These are phyloP conservation scores for Trypanosoma mega DNA, from an alignment of 208 protist species.

Conservation along the genomic window DNA sequence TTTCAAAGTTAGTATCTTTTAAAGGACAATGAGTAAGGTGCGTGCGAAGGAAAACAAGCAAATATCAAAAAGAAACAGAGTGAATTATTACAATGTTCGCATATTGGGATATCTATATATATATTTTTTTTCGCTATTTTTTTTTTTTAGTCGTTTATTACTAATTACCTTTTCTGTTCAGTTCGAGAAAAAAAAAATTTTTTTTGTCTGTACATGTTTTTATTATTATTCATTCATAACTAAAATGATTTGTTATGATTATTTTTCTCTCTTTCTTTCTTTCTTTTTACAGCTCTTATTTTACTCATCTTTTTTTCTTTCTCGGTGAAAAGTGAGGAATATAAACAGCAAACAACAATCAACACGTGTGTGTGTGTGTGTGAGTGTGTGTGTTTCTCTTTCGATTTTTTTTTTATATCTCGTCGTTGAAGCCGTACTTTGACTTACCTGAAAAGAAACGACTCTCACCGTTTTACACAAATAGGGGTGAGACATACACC, in stretches of 20 bases:
- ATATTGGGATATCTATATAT: conserved; percentile 4
- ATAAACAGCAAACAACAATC: not conserved
- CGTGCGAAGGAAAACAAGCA: no score
- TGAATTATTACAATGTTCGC: not conserved
- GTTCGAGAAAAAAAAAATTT: no score
- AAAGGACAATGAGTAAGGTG: no score
- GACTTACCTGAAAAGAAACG: no score
- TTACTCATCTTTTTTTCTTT: conserved; percentile 7
- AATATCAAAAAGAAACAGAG: not conserved
- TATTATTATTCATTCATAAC: conserved; percentile 10
- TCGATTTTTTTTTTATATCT: conserved; percentile 13
- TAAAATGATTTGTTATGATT: conserved; percentile 26
- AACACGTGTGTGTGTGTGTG: not conserved
- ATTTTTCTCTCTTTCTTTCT: no score
- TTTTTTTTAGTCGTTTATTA: conserved; percentile 5
- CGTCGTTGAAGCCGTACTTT: no score
- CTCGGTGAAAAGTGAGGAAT: not conserved
- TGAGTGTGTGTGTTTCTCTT: not conserved
- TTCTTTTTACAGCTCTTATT: conserved; percentile 4
- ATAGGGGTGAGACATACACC: no score
- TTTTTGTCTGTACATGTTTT: not conserved
- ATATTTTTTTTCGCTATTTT: conserved; percentile 11
- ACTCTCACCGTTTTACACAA: no score
- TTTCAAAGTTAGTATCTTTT: no score
- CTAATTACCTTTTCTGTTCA: no score